These are phyloP conservation scores for Cercospora canescens DNA, from an alignment of 2,329 filamentous ascomycete species.

Conservation along the genomic window DNA sequence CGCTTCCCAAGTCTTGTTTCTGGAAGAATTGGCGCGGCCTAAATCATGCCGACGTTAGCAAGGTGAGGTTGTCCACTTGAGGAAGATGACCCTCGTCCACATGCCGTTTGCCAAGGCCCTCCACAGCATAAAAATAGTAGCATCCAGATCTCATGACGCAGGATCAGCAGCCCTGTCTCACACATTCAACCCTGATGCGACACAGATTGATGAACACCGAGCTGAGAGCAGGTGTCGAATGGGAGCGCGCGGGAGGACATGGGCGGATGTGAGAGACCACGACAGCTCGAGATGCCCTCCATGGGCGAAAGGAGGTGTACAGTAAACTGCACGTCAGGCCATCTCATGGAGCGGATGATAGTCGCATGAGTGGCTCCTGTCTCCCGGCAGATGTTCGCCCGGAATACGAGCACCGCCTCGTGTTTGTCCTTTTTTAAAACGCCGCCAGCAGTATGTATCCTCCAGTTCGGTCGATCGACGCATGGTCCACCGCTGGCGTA, in stretches of 20 bases:
- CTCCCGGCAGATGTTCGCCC: constrained; percentile 1
- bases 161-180: constrained; percentile 5
- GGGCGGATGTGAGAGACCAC: background rate
- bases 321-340: background rate
- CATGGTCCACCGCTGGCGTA: background rate
- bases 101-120: background rate
- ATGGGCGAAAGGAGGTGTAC: no score
- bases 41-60: background rate
- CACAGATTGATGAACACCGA: background rate
- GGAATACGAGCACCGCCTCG: constrained; percentile 11
- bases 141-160: constrained; percentile 5
- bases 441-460: background rate
- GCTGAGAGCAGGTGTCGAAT: background rate
- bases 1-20: background rate
- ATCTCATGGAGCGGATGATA: background rate
- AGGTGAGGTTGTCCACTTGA: background rate
- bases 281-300: no score
- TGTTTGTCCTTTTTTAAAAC: background rate
- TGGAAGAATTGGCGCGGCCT: background rate
- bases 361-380: background rate
- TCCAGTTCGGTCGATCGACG: background rate
- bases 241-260: background rate
- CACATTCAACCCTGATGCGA: background rate
- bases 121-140: background rate
- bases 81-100: background rate